Evolutionary conservation across 2,329 filamentous ascomycete species (phyloP).

Genomic region (Talaromyces sp.): DNA sequence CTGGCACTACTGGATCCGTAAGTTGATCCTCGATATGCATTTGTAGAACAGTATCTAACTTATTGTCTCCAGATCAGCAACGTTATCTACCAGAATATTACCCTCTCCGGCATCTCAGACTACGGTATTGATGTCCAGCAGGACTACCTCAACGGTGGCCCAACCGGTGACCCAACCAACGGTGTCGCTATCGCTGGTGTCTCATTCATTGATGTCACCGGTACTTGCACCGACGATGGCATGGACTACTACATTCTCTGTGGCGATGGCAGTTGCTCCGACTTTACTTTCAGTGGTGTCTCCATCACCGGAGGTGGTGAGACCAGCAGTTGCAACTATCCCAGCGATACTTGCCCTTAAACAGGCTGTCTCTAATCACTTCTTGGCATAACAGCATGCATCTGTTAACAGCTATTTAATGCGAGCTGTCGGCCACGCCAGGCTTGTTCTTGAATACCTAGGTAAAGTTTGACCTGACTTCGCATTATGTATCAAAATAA

Average conservation of each 20-base stretch:
- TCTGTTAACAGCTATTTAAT: background rate
- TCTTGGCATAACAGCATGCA: background rate
- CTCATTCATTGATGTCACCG: background rate
- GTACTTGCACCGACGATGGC: constrained; percentile 23
- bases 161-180: constrained; percentile 40
- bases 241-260: constrained; percentile 54
- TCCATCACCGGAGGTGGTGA: constrained; percentile 53
- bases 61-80: background rate
- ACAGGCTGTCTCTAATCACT: background rate
- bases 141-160: constrained; percentile 52
- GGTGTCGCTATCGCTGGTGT: constrained; percentile 38
- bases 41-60: background rate
- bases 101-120: constrained; percentile 44
- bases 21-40: background rate
- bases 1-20: background rate
- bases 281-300: constrained; percentile 55
- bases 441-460: background rate
- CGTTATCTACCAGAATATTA: constrained; percentile 46
- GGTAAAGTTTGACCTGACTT: background rate
- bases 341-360: background rate
- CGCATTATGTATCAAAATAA: background rate
- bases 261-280: constrained; percentile 50
- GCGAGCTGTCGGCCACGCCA: background rate
- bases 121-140: constrained; percentile 56
- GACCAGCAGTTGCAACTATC: constrained; percentile 36